Evolutionary conservation across 1,284 basidiomycete genomes (phyloP).

Genomic region (Schizophyllum amplum): DNA sequence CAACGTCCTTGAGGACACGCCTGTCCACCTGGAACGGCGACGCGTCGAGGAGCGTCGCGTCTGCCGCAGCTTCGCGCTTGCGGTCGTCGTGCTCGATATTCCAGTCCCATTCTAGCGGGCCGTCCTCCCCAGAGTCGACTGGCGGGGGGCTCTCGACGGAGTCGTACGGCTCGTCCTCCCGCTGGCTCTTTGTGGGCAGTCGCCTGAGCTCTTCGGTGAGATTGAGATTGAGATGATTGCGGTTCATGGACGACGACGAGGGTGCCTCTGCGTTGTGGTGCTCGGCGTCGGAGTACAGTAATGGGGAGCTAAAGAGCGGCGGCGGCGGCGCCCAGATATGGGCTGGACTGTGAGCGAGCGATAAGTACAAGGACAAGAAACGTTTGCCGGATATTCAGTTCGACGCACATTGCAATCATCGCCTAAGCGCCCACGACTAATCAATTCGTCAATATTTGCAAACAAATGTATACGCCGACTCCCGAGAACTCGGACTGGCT

Average conservation of each 20-base stretch:
- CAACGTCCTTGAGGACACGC: constrained; percentile 61
- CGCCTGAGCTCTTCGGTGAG: background rate
- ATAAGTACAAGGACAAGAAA: background rate
- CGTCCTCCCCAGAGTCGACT: constrained; percentile 1
- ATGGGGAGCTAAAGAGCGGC: background rate
- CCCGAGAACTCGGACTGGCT: background rate
- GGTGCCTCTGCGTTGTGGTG: background rate
- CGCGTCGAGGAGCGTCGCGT: constrained; percentile 47
- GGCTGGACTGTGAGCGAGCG: background rate
- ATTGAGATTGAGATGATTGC: background rate
- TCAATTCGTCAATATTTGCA: background rate
- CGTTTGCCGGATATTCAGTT: background rate
- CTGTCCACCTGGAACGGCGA: constrained; percentile 67
- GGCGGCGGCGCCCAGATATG: background rate
- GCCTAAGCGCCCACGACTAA: background rate
- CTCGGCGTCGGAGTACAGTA: background rate
- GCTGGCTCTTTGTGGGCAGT: background rate
- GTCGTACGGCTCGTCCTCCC: background rate
- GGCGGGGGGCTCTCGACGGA: background rate
- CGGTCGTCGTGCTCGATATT: constrained; percentile 58
- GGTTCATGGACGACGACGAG: background rate
- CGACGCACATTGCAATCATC: background rate
- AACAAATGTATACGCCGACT: too few species aligned
- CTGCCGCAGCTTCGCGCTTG: constrained; percentile 48
- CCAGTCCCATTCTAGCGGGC: constrained; percentile 54